Base-by-base conservation (phyloP, 106 monocot genomes). In the Xerophyta viscosa region DNA sequence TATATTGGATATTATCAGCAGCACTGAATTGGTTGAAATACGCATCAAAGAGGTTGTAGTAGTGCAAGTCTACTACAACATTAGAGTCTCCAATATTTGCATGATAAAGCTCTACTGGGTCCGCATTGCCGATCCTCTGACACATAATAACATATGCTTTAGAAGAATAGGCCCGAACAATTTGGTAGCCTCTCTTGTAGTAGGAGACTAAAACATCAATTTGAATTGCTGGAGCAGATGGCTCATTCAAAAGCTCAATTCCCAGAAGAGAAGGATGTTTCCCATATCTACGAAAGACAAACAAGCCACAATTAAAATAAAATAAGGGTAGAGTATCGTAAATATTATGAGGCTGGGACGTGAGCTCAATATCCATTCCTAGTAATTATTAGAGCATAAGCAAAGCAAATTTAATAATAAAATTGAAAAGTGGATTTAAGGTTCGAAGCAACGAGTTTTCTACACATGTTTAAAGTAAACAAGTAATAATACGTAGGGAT, bases 51-150 rank as follows among this genome's bases (percentile, higher is more conserved):
- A 91, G 64, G 41, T 81, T 68, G 52, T 91, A 91, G 41, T 91
- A 91, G 52, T 91, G 90, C 31, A 91, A 56, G 67, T 91, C 90
- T 29, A 91, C 54, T 21, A 91, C 81, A 56, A 84, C 44, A 53
- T 85, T 84, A 54, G 61, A 67, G 33, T 47, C 56, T 6, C 84
- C 89, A 53, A 90, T 68, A 28, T 80, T 71, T 65, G 84, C 84
- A 51, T 77, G 70, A 63, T 67, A 84, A 27, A 90, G 74, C 49
- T 91, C 90, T 27, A 91, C 62, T 41, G 84, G 84, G 39, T 91
- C 80, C 60, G 81, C 84, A 68, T 81, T 81, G 46, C 90, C 90
- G 55, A 91, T 91, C 64, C 90, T 81, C 47, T 91, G 84, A 58
- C 84, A 91, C 18, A 81, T 28, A 63, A 91, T 72, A 39, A 91